Percentiles rank a stretch among this genome's conserved stretches.
Evolutionary conservation across 169 alveolate species (phyloP).

Genomic region (Perkinsus olseni): DNA sequence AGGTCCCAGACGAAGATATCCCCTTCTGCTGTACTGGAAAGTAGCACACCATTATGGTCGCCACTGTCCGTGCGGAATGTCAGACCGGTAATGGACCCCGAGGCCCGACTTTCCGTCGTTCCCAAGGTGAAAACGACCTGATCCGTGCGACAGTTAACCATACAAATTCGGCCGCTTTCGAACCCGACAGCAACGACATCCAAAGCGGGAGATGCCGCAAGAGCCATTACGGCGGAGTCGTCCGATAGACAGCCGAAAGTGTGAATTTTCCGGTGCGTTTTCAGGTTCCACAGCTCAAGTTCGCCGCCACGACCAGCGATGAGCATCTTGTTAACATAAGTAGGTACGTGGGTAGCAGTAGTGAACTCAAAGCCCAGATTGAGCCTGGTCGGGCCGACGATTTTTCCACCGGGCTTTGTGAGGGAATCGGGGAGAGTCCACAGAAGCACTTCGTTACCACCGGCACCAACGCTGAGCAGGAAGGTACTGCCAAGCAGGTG

Average conservation of each 20-base stretch:
- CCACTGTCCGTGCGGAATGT: slow-evolving; percentile 43
- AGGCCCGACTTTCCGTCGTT: slow-evolving; percentile 21
- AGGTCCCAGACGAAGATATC: slow-evolving; percentile 55
- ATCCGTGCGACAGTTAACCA: slow-evolving; percentile 43
- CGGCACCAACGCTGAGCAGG: not conserved
- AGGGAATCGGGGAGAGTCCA: not conserved
- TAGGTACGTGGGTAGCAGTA: slow-evolving; percentile 17
- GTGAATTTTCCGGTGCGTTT: slow-evolving; percentile 19
- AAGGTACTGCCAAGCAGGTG: not conserved
- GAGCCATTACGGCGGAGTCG: not conserved
- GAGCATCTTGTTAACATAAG: slow-evolving; percentile 27
- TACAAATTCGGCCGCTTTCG: slow-evolving; percentile 45
- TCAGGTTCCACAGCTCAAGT: slow-evolving; percentile 27
- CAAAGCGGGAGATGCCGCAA: slow-evolving; percentile 29
- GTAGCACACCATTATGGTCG: slow-evolving; percentile 32
- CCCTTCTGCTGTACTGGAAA: slow-evolving; percentile 43
- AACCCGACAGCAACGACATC: slow-evolving; percentile 50
- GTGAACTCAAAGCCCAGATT: not conserved
- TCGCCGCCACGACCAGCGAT: slow-evolving; percentile 15
- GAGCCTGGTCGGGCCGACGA: not conserved
- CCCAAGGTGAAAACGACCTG: slow-evolving; percentile 31
- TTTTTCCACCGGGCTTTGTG: not conserved
- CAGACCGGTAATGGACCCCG: slow-evolving; percentile 26
- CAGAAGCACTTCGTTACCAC: not conserved
- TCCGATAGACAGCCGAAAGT: not conserved